Evolutionary conservation across 1,284 basidiomycete species (phyloP), one percentile per base, ranked within the genome.

Genomic region (Ceratobasidium sp.): DNA sequence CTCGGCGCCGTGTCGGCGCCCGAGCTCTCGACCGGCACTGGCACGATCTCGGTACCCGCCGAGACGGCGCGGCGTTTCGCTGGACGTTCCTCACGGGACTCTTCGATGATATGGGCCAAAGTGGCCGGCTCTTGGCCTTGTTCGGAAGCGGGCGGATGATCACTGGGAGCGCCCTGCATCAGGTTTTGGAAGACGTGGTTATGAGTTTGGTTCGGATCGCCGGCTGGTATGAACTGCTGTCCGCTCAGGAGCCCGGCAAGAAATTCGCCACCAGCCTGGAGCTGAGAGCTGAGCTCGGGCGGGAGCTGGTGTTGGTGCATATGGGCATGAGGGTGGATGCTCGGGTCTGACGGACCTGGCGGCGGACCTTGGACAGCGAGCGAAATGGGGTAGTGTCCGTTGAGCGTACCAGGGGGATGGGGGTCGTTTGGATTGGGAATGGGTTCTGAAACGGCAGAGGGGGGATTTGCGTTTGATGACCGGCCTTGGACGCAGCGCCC

Each of bases 351-450:
- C 23, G 58, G 58, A 26, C 39, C 41, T 18, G 62, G 39, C n/a
- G 46, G 61, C 9, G 61, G 28, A 18, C 48, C 34, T 55, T 52
- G 62, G 32, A 67, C 62, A 12, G 62, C 62, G 5, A 67, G 50
- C 30, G 62, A 67, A 36, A 67, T 67, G 32, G 62, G 62, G 50
- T 67, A 67, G 50, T 67, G 62, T 5, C 62, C 62, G 32, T 67
- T 67, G 30, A 67, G 50, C 12, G 72, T 39, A 60, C 30, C 65
- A 55, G 45, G 57, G 21, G 39, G 64, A 70, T 60, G 60, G n/a
- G 52, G 32, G 53, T 45, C 62, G 45, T 28, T 62, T 55, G 39
- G 59, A 41, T 18, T 52, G 43, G 61, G 58, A 34, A 39, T 39
- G 58, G 39, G 26, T 36, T 48, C 62, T 73, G 53, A 46, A 67